phyloP scores from a whole-genome alignment of 2,329 filamentous ascomycete genomes.

The Chrysoporthe puriensis region DNA sequence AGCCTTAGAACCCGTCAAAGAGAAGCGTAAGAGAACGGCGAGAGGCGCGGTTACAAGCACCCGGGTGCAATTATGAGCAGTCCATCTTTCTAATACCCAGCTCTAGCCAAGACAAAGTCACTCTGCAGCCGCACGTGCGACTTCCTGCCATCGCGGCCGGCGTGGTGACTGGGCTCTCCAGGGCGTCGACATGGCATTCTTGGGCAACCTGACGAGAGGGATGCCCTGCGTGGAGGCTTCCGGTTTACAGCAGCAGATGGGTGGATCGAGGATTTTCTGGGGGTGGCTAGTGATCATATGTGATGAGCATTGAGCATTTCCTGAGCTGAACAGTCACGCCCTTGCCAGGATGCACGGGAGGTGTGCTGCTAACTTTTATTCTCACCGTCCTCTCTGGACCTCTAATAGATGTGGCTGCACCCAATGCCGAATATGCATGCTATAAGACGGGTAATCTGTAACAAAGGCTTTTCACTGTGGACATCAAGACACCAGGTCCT shows the following conservation, averaged over 20 bases:
- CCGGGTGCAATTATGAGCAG: too few species aligned
- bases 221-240: not conserved
- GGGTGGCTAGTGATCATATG: not conserved
- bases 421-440: not conserved
- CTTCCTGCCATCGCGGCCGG: too few species aligned
- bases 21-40: too few species aligned
- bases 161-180: too few species aligned
- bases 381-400: not conserved
- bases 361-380: not conserved
- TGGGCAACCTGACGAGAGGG: too few species aligned
- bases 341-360: not conserved
- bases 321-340: not conserved
- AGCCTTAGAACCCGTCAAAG: too few species aligned
- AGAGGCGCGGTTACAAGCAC: too few species aligned
- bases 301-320: not conserved
- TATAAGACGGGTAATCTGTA: not conserved
- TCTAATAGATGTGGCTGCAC: not conserved
- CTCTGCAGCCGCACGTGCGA: too few species aligned
- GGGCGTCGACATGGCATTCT: too few species aligned
- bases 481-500: conserved; percentile 63
- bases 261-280: not conserved
- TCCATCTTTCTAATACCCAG: too few species aligned
- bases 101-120: too few species aligned
- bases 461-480: not conserved
- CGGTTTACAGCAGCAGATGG: not conserved